Percentiles rank a stretch among this genome's conserved stretches.
These are phyloP conservation scores for Mycena rosella DNA, from an alignment of 768 basidiomycete genomes.

Conservation along the genomic window DNA sequence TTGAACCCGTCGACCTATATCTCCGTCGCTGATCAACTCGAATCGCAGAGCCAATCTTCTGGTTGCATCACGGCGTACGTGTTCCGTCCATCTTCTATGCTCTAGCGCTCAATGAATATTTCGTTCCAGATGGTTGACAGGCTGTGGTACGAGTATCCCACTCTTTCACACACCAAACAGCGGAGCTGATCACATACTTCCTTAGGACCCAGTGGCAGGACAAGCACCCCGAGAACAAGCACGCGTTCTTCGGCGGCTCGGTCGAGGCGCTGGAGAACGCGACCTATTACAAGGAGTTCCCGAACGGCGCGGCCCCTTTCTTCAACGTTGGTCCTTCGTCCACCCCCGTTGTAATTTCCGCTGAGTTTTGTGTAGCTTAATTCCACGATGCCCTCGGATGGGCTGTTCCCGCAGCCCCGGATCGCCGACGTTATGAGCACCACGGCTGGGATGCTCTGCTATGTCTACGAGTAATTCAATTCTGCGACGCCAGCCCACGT, in stretches of 20 bases:
- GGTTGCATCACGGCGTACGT: constrained; percentile 51
- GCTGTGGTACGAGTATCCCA: constrained; percentile 47
- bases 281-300: constrained; percentile 42
- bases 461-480: constrained; percentile 47
- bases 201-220: constrained; percentile 51
- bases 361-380: constrained; percentile 20
- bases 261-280: constrained; percentile 44
- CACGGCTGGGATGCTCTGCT: constrained; percentile 49
- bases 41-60: constrained; percentile 50
- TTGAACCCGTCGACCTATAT: background rate
- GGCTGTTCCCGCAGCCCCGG: constrained; percentile 43
- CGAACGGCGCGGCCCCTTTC: constrained; percentile 43
- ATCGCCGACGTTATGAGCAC: constrained; percentile 49
- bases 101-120: background rate
- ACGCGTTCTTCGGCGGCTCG: constrained; percentile 48
- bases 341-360: constrained; percentile 21
- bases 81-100: background rate
- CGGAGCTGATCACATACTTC: background rate
- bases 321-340: constrained; percentile 2
- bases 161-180: background rate
- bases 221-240: constrained; percentile 39
- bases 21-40: background rate
- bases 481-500: no score
- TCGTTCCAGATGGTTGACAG: constrained; percentile 50
- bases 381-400: constrained; percentile 45